These are phyloP conservation scores for Euryodendron excelsum DNA, from an alignment of 148 eudicot species.

Conservation along the genomic window DNA sequence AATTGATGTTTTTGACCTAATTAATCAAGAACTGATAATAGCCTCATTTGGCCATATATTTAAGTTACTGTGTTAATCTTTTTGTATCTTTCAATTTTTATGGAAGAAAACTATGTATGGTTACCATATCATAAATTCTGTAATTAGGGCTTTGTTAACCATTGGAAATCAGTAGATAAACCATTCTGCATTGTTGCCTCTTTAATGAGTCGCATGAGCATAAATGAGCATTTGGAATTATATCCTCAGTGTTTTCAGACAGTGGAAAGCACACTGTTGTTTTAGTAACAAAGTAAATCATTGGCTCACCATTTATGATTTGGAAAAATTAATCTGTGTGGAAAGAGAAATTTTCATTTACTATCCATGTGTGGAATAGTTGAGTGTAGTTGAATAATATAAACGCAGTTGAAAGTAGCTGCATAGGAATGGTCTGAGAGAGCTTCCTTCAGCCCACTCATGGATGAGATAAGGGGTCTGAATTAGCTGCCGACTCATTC, in stretches of 20 bases:
- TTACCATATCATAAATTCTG: neutral
- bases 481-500: constrained; percentile 99
- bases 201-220: no score
- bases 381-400: neutral
- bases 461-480: constrained; percentile 65
- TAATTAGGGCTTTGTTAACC: no score
- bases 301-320: neutral
- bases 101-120: neutral
- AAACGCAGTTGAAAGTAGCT: neutral
- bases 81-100: neutral
- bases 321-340: no score
- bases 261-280: neutral
- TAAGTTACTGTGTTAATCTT: constrained; percentile 8
- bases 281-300: neutral
- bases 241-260: neutral
- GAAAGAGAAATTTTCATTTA: neutral
- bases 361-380: neutral
- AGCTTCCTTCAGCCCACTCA: constrained; percentile 99
- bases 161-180: no score
- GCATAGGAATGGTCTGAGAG: constrained; percentile 44
- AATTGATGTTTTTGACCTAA: neutral
- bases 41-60: neutral
- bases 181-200: no score
- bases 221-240: no score
- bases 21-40: neutral